phyloP scores from a whole-genome alignment of 768 basidiomycete species.

The Auriscalpium vulgare region DNA sequence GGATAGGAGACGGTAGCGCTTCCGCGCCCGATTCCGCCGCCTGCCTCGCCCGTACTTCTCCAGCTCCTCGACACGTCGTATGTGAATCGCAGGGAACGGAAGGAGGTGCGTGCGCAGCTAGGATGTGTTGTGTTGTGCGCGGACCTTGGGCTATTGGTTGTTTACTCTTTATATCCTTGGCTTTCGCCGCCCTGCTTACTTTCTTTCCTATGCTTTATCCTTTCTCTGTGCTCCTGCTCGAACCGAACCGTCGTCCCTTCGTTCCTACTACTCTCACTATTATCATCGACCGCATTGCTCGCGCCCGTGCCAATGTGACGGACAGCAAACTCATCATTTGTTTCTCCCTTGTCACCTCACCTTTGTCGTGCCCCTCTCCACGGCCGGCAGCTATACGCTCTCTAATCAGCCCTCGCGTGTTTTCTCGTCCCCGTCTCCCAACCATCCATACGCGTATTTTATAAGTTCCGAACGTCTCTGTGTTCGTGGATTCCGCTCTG shows the following conservation, averaged over 20 bases:
- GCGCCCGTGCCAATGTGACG: background rate
- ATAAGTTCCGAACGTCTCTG: background rate
- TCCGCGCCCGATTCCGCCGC: constrained; percentile 18
- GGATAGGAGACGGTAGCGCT: constrained; percentile 40
- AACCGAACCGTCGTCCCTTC: background rate
- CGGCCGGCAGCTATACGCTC: background rate
- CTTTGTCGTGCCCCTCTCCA: background rate
- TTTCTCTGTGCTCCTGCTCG: constrained; percentile 26
- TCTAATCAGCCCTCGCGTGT: background rate
- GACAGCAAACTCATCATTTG: background rate
- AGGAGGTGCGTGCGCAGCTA: background rate
- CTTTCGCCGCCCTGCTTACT: constrained; percentile 23
- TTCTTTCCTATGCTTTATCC: constrained; percentile 25
- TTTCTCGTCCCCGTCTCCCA: background rate
- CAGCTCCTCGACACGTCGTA: too few species aligned
- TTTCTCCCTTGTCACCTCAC: background rate
- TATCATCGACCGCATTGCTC: background rate
- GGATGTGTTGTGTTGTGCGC: constrained; percentile 5
- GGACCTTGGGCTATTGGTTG: constrained; percentile 59
- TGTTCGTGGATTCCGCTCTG: background rate
- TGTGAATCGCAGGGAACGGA: too few species aligned
- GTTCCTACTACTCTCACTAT: background rate
- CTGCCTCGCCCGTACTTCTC: constrained; percentile 3
- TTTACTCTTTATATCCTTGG: constrained; percentile 43
- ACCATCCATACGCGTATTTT: background rate